Evolutionary conservation across 2,329 filamentous ascomycete species (phyloP), one percentile per base, ranked within the genome.

Genomic region (Fusarium sp.): DNA sequence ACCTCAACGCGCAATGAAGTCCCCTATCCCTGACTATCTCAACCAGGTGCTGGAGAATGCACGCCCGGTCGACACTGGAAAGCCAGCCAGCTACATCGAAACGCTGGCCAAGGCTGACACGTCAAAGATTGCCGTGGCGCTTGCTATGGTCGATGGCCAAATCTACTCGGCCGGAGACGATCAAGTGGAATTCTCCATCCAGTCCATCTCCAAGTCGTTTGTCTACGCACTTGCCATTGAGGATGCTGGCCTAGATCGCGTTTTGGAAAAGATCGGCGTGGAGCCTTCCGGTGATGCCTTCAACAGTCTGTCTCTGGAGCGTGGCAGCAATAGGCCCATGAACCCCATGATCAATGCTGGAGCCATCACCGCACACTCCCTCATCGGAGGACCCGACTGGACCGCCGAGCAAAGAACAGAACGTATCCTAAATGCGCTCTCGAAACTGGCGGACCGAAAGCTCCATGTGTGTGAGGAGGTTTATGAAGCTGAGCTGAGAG

Each of bases 181-280:
- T 42, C 49, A 66, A 9, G 57, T 76, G 41, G 76, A 78, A 49
- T 77, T 77, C 51, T 77, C 76, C 2, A 78, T 78, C 31, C 75
- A 78, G 49, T 77, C 75, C 63, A 78, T 78, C 46, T 76, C 76
- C 11, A 78, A 78, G 39, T 70, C 75, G 1, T 77, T 78, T 46
- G 75, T 77, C 25, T 78, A 78, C 54, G 75, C 76, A 2, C 57
- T 78, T 4, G 76, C 76, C 9, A 78, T 78, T 32, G 74, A 76
- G 43, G 76, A 78, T 45, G 65, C 69, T 1, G 76, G 76, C 0
- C 52, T 78, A 15, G 56, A 67, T 0, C 58, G 56, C n/a, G 76
- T 78, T 0, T 48, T 77, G 38, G 68, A 74, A 49, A 77, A 76
- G 53, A 77, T 78, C 15, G 76, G 75, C 44, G 76, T 78, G 3